Evolutionary conservation across 23 red algal genomes (phyloP).

Genomic region (Agarophyton chilense): DNA sequence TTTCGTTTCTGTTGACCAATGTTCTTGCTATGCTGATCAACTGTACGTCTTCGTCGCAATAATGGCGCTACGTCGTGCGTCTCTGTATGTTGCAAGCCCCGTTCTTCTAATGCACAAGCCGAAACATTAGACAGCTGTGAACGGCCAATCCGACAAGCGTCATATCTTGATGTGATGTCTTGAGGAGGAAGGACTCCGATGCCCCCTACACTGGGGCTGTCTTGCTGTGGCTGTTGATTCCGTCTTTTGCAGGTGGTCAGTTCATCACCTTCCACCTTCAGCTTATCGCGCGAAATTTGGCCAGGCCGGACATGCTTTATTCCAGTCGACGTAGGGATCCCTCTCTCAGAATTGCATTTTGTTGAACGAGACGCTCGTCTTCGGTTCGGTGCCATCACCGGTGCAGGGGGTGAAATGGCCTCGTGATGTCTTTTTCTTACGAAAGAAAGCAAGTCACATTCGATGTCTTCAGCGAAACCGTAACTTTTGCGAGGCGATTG

Average conservation of each 20-base stretch:
- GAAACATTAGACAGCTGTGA: not conserved
- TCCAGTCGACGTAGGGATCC: too few relatives aligned
- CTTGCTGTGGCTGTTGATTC: too few relatives aligned
- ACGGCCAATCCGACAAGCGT: not conserved
- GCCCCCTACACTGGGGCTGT: not conserved
- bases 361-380: not conserved
- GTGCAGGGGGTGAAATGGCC: not conserved
- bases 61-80: too few relatives aligned
- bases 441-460: constrained; percentile 5
- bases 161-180: not conserved
- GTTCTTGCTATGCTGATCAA: not conserved
- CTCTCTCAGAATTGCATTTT: too few relatives aligned
- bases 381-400: not conserved
- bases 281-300: too few relatives aligned
- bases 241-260: too few relatives aligned
- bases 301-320: too few relatives aligned
- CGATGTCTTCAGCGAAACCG: not conserved
- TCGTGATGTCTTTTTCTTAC: not conserved
- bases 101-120: not conserved
- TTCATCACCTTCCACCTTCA: too few relatives aligned
- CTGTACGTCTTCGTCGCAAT: too few relatives aligned
- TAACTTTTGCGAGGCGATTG: not conserved
- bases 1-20: not conserved
- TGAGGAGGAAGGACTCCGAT: not conserved
- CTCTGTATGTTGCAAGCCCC: too few relatives aligned